Evolutionary conservation across 148 eudicot genomes (phyloP).

Genomic region (Rhododendron mucronatum): DNA sequence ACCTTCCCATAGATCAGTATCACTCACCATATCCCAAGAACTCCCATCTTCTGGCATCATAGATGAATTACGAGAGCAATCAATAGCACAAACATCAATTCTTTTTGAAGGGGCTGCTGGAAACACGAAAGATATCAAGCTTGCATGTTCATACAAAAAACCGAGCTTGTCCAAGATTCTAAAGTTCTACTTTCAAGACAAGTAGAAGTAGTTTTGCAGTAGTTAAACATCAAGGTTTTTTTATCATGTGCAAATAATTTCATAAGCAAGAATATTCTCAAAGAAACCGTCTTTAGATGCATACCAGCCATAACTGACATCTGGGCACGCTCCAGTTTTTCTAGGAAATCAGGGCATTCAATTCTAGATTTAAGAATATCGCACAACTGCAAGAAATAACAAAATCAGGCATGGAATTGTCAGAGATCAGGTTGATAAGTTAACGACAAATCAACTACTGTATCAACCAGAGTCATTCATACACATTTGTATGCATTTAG

Average conservation of each 20-base stretch:
- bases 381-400: slow-evolving; percentile 50
- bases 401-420: neutral
- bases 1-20: slow-evolving; percentile 86
- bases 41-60: slow-evolving; percentile 68
- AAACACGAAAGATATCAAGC: neutral
- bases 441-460: neutral
- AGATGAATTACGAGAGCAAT: slow-evolving; percentile 3
- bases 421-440: neutral
- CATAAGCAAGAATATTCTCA: neutral
- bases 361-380: slow-evolving; percentile 69
- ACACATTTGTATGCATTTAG: neutral
- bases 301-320: slow-evolving; percentile 59
- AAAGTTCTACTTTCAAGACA: neutral
- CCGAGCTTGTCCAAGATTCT: neutral
- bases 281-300: slow-evolving; percentile 4
- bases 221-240: neutral
- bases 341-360: slow-evolving; percentile 64
- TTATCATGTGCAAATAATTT: neutral
- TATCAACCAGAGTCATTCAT: neutral
- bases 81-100: neutral
- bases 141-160: neutral
- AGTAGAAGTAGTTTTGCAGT: neutral
- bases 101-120: neutral
- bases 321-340: slow-evolving; percentile 68
- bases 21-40: slow-evolving; percentile 91